Base-by-base conservation (phyloP, 1,139 yeast species). In the Taphrina deformans region DNA sequence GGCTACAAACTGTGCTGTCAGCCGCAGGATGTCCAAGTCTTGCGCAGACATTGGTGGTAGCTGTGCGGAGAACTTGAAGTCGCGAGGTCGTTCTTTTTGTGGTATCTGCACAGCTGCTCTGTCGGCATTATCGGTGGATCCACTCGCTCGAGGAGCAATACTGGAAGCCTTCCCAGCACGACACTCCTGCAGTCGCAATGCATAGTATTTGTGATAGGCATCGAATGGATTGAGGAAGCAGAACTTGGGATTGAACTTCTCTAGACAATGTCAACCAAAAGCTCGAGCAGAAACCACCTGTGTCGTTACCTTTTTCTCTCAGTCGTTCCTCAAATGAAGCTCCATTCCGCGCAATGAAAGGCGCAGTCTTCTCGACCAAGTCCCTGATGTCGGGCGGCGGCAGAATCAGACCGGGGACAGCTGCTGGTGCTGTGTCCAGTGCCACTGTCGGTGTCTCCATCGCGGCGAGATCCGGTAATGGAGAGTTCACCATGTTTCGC, bases 321-420 rank as follows among this genome's bases (percentile, higher is more conserved):
- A 90, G 80, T 66, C 89, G 78, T 4, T 80, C 79, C 71, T 87
- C 95, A 75, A 90, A 88, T 14, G 70, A 66, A 1, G 61, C 38
- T 9, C 96, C 97, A 72, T 89, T 88, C 69, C 88, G 80, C 35
- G 78, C 72, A 10, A 91, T 89, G 72, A 87, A 89, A 2, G 79
- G 83, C 0, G 87, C 89, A 0, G 96, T 89, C 72, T 87, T 88
- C 65, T 83, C 86, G 16, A 91, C 86, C 7, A 84, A 80, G 29
- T 79, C 79, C 55, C 82, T 77, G 4, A 85, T 74, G 26, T 85
- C 85, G 1, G 79, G 79, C 0, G 89, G 88, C 0, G 91, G 91
- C 2, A 84, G 74, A 14, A 75, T 77, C 10, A 83, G 72, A 24
- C 80, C 82, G 12, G 62, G 27, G 6, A 38, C 29, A 33, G n/a